Conservation (phyloP, 371 early-diverging fungal genomes). For the Fennellomyces sp. region DNA sequence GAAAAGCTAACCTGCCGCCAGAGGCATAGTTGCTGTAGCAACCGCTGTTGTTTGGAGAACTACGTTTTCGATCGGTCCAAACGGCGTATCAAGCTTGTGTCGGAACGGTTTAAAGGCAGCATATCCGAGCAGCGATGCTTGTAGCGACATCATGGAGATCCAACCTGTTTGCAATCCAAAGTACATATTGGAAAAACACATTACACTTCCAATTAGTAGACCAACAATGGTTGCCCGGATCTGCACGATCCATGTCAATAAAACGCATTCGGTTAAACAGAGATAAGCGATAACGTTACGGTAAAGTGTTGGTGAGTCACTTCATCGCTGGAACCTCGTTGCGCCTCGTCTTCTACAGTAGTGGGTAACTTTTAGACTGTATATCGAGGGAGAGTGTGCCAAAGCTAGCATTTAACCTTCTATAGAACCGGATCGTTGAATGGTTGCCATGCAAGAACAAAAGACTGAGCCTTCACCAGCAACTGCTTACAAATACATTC, state of each 20-base stretch:
- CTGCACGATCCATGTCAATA: slow-evolving; percentile 23
- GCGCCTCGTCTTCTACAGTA: neutral
- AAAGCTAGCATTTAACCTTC: neutral
- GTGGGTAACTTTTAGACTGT: neutral
- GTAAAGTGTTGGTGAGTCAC: neutral
- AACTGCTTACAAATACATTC: neutral
- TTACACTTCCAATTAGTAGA: slow-evolving; percentile 66
- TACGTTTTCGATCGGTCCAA: slow-evolving; percentile 81
- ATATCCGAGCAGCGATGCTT: slow-evolving; percentile 78
- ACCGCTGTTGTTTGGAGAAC: slow-evolving; percentile 83
- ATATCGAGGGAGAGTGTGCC: neutral
- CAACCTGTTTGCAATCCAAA: slow-evolving; percentile 88
- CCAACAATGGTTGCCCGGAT: slow-evolving; percentile 66
- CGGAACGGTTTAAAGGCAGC: slow-evolving; percentile 72
- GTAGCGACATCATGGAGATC: slow-evolving; percentile 90
- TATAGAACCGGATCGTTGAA: neutral
- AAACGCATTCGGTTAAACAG: neutral
- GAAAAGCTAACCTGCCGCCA: slow-evolving; percentile 63
- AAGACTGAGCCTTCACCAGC: neutral
- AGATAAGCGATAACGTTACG: neutral
- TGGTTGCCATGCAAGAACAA: slow-evolving; percentile 5
- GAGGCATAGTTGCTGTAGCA: slow-evolving; percentile 86
- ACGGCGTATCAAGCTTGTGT: slow-evolving; percentile 49
- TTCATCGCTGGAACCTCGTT: neutral
- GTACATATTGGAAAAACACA: slow-evolving; percentile 87